These are phyloP conservation scores for Backusella sp. DNA, from an alignment of 192 early-diverging fungal genomes.

Conservation along the genomic window DNA sequence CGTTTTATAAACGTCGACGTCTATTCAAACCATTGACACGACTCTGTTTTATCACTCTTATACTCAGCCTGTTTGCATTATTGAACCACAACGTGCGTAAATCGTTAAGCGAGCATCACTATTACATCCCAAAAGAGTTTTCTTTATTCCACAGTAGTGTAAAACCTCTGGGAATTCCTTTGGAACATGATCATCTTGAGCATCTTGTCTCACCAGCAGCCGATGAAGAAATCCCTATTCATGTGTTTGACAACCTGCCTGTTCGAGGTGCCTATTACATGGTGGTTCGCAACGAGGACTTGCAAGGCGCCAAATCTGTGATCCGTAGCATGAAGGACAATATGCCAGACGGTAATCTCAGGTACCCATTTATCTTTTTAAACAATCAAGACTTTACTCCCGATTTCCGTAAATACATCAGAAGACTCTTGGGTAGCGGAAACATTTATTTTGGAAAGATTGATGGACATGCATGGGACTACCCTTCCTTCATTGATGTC, in stretches of 20 bases:
- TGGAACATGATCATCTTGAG: not conserved
- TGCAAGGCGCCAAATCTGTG: conserved; percentile 50
- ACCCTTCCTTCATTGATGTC: conserved; percentile 70
- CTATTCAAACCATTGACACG: not conserved
- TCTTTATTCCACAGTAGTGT: not conserved
- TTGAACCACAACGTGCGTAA: not conserved
- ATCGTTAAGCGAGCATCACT: not conserved
- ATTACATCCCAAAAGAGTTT: not conserved
- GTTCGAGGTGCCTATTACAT: conserved; percentile 24
- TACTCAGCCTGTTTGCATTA: not conserved
- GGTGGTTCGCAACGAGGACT: conserved; percentile 69
- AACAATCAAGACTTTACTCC: conserved; percentile 68
- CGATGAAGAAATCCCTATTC: conserved; percentile 8
- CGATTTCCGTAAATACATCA: conserved; percentile 45
- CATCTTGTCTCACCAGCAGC: not conserved
- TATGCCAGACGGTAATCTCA: conserved; percentile 64
- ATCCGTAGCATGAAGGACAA: conserved; percentile 67
- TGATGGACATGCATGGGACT: conserved; percentile 67
- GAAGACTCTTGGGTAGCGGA: not conserved
- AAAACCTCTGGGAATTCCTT: not conserved
- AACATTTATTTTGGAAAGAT: conserved; percentile 36
- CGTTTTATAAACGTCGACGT: not conserved
- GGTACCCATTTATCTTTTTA: conserved; percentile 71
- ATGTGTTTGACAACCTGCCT: conserved; percentile 11
- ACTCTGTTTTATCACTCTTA: not conserved